Conservation (phyloP, 306 rosid species). For the Malus domestica region DNA sequence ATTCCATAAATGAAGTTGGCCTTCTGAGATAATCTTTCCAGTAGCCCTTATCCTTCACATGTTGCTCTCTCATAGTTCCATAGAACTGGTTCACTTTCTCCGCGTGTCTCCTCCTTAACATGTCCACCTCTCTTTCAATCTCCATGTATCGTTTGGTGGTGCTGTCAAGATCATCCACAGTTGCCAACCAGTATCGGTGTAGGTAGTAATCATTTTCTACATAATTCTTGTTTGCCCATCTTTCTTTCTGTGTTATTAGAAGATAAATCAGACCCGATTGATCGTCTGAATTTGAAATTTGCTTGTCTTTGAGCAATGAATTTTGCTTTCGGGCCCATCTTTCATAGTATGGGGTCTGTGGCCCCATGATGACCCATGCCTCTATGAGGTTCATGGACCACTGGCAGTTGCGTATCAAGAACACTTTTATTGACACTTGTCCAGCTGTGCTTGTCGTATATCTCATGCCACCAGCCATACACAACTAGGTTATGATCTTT, state of each 20-base stretch:
- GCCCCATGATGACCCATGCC: conserved; percentile 79
- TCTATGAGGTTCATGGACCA: conserved; percentile 80
- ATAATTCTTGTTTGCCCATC: conserved; percentile 60
- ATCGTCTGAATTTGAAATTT: conserved; percentile 68
- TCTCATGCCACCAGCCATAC: conserved; percentile 57
- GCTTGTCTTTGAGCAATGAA: conserved; percentile 52
- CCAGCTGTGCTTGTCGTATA: conserved; percentile 55
- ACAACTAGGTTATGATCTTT: conserved; percentile 47
- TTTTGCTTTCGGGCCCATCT: conserved; percentile 47
- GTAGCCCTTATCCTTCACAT: conserved; percentile 22
- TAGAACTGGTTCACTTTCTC: conserved; percentile 58
- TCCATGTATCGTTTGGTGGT: conserved; percentile 24
- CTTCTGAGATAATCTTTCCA: conserved; percentile 48
- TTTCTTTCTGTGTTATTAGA: conserved; percentile 30
- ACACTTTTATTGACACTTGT: conserved; percentile 79
- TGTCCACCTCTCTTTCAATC: conserved; percentile 19
- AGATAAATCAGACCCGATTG: conserved; percentile 70
- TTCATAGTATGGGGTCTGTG: conserved; percentile 48
- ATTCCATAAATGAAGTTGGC: conserved; percentile 10
- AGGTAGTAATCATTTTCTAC: conserved; percentile 55
- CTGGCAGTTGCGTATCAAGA: conserved; percentile 69
- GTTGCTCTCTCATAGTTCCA: conserved; percentile 37
- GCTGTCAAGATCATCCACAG: conserved; percentile 31
- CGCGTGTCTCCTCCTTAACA: conserved; percentile 57
- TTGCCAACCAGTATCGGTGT: conserved; percentile 69